Conservation (phyloP, 164 flowering plant genomes). For the Taxillus chinensis region DNA sequence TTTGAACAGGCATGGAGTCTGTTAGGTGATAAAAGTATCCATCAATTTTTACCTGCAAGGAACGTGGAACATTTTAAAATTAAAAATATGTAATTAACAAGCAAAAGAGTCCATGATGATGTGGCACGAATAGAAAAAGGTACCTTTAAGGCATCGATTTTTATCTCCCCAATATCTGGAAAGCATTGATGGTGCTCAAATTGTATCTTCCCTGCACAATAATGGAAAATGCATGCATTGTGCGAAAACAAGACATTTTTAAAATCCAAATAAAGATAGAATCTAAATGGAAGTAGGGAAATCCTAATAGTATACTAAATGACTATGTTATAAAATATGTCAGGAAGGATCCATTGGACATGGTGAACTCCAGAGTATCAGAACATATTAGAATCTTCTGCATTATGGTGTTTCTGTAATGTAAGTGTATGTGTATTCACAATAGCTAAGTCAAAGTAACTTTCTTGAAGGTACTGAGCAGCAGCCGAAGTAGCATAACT, state of each 20-base stretch:
- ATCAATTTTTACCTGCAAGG: constrained; percentile 48
- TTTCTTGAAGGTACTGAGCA: no score
- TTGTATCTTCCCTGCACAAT: constrained; percentile 41
- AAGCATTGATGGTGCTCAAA: constrained; percentile 48
- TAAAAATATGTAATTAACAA: background rate
- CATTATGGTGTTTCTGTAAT: no score
- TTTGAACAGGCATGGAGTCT: constrained; percentile 50
- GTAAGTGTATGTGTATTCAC: no score
- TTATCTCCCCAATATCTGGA: constrained; percentile 48
- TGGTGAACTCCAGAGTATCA: no score
- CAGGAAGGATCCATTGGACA: no score
- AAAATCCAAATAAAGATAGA: background rate
- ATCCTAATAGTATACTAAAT: no score
- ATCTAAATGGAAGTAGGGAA: background rate
- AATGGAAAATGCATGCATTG: background rate
- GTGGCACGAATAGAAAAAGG: constrained; percentile 1
- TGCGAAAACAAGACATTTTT: background rate
- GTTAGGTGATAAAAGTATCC: constrained; percentile 44
- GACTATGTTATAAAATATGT: no score
- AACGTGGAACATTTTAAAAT: constrained; percentile 3
- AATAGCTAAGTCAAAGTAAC: no score
- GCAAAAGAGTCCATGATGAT: background rate
- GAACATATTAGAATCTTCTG: no score
- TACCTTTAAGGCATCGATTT: constrained; percentile 56
- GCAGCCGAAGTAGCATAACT: no score